Percentiles rank a stretch among this genome's conserved stretches.
phyloP scores from a whole-genome alignment of 1,284 basidiomycete species.

The Cystobasidium sp. region DNA sequence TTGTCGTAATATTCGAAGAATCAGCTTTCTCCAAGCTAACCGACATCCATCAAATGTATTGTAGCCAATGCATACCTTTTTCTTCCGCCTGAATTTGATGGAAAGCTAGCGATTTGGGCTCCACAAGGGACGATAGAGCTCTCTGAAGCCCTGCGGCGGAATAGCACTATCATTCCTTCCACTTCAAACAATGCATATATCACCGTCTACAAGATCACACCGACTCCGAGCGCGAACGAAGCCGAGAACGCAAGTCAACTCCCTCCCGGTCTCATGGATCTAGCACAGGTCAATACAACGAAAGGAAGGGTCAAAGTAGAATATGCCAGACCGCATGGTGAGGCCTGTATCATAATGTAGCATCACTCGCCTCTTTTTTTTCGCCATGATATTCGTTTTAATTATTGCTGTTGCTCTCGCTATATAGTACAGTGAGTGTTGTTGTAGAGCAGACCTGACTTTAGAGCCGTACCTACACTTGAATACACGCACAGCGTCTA shows the following conservation, averaged over 20 bases:
- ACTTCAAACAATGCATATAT: conserved; percentile 40
- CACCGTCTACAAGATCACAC: conserved; percentile 34
- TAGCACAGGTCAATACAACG: conserved; percentile 38
- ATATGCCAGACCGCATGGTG: conserved; percentile 18
- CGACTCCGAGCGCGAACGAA: not conserved
- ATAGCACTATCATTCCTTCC: conserved; percentile 39
- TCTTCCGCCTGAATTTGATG: conserved; percentile 32
- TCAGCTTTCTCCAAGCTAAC: too few species aligned
- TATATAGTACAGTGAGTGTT: not conserved
- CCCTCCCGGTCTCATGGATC: conserved; percentile 19
- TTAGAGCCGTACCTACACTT: too few species aligned
- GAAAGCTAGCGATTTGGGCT: conserved; percentile 41
- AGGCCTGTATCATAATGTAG: conserved; percentile 30
- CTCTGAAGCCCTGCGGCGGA: conserved; percentile 22
- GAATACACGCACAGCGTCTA: too few species aligned
- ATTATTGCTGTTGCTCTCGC: too few species aligned
- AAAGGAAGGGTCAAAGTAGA: conserved; percentile 41
- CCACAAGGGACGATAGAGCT: conserved; percentile 34
- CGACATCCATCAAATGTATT: too few species aligned
- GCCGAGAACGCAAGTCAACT: not conserved
- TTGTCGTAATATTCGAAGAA: not conserved
- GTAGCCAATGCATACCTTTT: conserved; percentile 37
- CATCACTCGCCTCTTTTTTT: too few species aligned
- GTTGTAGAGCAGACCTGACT: not conserved
- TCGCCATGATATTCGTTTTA: too few species aligned